Evolutionary conservation across 768 basidiomycete species (phyloP), one percentile per base, ranked within the genome.

Genomic region (Plicaturopsis crispa): DNA sequence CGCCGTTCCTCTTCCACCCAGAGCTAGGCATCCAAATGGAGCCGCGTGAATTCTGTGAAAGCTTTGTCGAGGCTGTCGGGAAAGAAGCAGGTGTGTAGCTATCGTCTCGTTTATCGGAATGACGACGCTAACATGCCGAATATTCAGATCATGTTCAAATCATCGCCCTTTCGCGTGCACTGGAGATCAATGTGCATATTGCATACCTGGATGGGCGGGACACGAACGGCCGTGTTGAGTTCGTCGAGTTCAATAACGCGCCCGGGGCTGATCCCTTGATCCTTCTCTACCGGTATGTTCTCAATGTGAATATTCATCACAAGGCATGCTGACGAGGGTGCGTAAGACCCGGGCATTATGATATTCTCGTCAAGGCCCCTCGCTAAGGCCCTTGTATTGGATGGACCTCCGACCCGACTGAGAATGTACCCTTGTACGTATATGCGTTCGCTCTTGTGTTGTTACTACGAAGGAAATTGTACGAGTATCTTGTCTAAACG

Each of bases 311-410:
- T 26, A 23, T 28, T 35, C 22, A 24, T 24, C 7, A 8, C 19
- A 6, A 35, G 41, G 23, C 24, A 40, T 14, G 10, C 21, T 44
- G 14, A 20, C 30, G 43, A 35, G 39, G 10, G n/a, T 39, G 6
- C 33, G 38, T 37, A 35, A 89, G 88, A 35, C 89, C 90, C 14
- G 89, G 90, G 6, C 90, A 93, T 55, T 93, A 87, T 58, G 90
- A 93, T 60, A 81, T 91, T 35, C 61, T 87, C 10, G 26, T 28
- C 26, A 28, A 28, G n/a, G n/a, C n/a, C n/a, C n/a, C n/a, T n/a
- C n/a, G n/a, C n/a, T n/a, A n/a, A n/a, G n/a, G n/a, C n/a, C n/a
- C n/a, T n/a, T n/a, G n/a, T n/a, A n/a, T n/a, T n/a, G n/a, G n/a
- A n/a, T n/a, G n/a, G n/a, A n/a, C n/a, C n/a, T n/a, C n/a, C n/a